Base-by-base conservation (phyloP, 164 flowering plant species). In the Liriodendron chinense region DNA sequence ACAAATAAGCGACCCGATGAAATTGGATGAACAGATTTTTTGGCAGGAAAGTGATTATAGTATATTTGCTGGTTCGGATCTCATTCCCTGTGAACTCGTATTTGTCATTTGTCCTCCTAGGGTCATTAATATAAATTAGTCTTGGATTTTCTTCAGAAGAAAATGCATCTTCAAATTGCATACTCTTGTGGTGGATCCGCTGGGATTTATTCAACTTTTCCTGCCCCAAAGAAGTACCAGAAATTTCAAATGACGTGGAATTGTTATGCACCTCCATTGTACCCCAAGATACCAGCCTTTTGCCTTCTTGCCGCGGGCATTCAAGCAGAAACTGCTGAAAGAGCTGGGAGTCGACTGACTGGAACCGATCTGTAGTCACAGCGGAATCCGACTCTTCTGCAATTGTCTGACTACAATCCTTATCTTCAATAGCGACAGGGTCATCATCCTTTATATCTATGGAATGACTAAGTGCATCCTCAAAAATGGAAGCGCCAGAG, bases 21-120 rank as follows among this genome's bases (percentile, higher is more conserved):
- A 92, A 94, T 84, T 94, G 98, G 77, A 92, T 92, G 80, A 94
- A 94, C 68, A 94, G 83, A 83, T 94, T 94, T 81, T 92, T 92
- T 7, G 98, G 98, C 84, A 94, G 83, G 85, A 94, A 94, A 57
- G 88, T 92, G 74, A 94, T 81, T 25, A 90, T 23, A 0, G 98
- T 92, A 81, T 94, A 94, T 78, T 87, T 94, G 90, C 98, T 91
- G 4, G 98, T 94, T 7, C 88, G 85, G 43, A 94, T 92, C 85
- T 90, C 94, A 86, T 94, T 94, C 76, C 92, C 95, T 1, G 94
- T 83, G 75, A 94, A 94, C 82, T 92, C 93, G 73, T 83, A 92
- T 86, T 86, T 88, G 72, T 94, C 94, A 81, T 91, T 91, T 14
- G 98, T 92, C 83, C 74, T 89, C 81, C 78, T 84, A 3, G 97